Evolutionary conservation across 139 green algal species (phyloP).

Genomic region (Chlorella sp.): DNA sequence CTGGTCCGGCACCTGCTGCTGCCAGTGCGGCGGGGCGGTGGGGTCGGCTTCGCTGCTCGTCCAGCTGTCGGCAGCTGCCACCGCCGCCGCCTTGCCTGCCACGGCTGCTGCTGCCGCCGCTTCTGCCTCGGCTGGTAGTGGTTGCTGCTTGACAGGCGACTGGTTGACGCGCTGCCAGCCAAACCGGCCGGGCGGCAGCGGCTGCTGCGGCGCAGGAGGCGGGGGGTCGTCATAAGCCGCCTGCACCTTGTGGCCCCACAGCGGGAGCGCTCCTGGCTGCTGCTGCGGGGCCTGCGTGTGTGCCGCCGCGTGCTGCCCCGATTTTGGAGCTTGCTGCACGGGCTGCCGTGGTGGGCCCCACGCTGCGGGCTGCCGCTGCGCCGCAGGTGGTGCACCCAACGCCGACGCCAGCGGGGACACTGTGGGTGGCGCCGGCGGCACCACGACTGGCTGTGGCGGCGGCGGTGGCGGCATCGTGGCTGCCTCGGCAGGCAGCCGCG

Average conservation of each 20-base stretch:
- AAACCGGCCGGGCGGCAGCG: neutral
- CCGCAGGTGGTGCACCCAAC: too few relatives aligned
- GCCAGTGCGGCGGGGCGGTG: too few relatives aligned
- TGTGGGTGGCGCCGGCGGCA: too few relatives aligned
- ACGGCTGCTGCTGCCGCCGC: too few relatives aligned
- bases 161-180: conserved; percentile 9
- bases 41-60: neutral
- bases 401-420: too few relatives aligned
- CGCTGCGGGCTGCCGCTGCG: too few relatives aligned
- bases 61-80: too few relatives aligned
- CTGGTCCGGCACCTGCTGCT: neutral
- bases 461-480: neutral
- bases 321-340: neutral
- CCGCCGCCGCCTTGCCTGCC: too few relatives aligned
- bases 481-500: neutral
- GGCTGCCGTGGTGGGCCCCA: too few relatives aligned
- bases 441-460: neutral
- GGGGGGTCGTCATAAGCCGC: neutral
- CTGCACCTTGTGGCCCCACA: neutral
- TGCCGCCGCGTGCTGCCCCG: neutral
- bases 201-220: neutral
- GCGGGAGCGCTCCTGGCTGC: neutral
- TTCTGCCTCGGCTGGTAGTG: neutral
- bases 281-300: neutral
- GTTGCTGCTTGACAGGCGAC: neutral